Evolutionary conservation across 1,139 yeast species (phyloP).

Genomic region (Candida tunisiensis): DNA sequence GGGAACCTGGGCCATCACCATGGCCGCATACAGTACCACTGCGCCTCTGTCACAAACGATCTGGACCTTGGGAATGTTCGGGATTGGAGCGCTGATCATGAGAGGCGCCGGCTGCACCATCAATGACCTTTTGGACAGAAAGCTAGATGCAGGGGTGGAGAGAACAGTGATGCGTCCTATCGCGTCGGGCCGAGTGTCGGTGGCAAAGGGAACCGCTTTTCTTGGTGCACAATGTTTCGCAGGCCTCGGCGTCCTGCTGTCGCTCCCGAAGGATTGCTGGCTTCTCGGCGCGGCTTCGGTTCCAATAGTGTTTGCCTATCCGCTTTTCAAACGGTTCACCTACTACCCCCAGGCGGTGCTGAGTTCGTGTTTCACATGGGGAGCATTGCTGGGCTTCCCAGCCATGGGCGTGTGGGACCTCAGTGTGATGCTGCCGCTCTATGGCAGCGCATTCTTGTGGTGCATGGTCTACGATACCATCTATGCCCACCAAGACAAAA

Average conservation of each 20-base stretch:
- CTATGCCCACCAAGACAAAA: slow-evolving; percentile 95
- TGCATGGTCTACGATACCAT: slow-evolving; percentile 91
- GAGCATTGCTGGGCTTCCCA: slow-evolving; percentile 84
- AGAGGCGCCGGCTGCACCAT: slow-evolving; percentile 98
- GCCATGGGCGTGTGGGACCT: slow-evolving; percentile 75
- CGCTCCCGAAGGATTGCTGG: slow-evolving; percentile 71
- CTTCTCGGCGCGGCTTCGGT: slow-evolving; percentile 67
- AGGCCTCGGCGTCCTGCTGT: slow-evolving; percentile 59
- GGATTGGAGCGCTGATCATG: slow-evolving; percentile 79
- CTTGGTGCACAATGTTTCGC: slow-evolving; percentile 57
- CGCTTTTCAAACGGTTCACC: slow-evolving; percentile 84
- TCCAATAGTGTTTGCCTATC: slow-evolving; percentile 72
- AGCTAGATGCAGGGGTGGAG: slow-evolving; percentile 70
- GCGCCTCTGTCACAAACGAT: slow-evolving; percentile 52
- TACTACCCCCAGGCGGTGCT: slow-evolving; percentile 85
- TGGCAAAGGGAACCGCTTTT: slow-evolving; percentile 56
- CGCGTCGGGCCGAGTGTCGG: slow-evolving; percentile 69
- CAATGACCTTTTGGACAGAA: slow-evolving; percentile 73
- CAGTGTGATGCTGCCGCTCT: slow-evolving; percentile 64
- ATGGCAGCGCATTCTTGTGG: slow-evolving; percentile 72
- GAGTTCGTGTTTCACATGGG: slow-evolving; percentile 87
- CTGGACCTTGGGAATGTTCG: slow-evolving; percentile 44
- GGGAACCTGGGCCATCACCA: slow-evolving; percentile 61
- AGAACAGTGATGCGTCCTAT: slow-evolving; percentile 84
- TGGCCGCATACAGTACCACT: slow-evolving; percentile 62